phyloP scores from a whole-genome alignment of 768 basidiomycete species.

The Lentinus tigrinus region DNA sequence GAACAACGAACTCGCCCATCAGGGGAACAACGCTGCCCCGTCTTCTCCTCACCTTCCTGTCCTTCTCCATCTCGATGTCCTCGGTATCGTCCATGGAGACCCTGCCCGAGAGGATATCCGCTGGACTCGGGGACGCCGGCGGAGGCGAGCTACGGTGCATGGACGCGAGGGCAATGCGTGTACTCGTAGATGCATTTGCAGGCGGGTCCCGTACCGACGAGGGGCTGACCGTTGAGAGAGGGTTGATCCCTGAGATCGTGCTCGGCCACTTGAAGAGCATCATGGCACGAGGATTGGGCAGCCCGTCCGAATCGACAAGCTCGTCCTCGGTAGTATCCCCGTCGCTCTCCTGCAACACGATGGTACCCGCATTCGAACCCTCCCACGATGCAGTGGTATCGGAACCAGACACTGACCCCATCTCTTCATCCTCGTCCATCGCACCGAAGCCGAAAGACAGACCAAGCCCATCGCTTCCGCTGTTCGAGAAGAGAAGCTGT shows the following conservation, averaged over 20 bases:
- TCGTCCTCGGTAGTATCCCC: conserved; percentile 86
- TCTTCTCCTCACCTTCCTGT: background rate
- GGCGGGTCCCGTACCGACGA: conserved; percentile 35
- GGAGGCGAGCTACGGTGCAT: conserved; percentile 27
- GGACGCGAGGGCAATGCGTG: conserved; percentile 25
- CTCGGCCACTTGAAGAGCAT: conserved; percentile 66
- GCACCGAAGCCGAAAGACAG: conserved; percentile 28
- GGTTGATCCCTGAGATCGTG: conserved; percentile 60
- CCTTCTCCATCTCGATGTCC: conserved; percentile 25
- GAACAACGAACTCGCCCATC: conserved; percentile 38
- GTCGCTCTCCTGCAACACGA: conserved; percentile 42
- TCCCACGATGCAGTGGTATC: conserved; percentile 38
- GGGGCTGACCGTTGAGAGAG: conserved; percentile 71
- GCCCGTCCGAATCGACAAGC: conserved; percentile 70
- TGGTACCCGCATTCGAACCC: conserved; percentile 31
- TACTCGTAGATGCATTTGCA: conserved; percentile 21
- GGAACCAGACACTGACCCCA: conserved; percentile 47
- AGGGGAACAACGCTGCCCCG: conserved; percentile 27
- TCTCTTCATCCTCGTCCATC: conserved; percentile 38
- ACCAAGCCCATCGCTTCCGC: conserved; percentile 10
- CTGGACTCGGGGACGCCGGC: conserved; percentile 59
- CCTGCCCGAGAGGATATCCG: conserved; percentile 67
- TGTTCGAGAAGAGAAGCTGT: conserved; percentile 20
- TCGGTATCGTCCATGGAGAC: conserved; percentile 41
- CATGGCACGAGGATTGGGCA: conserved; percentile 78